Base-by-base conservation (phyloP, 2,329 filamentous ascomycete species). In the Harringtonia lauricola region DNA sequence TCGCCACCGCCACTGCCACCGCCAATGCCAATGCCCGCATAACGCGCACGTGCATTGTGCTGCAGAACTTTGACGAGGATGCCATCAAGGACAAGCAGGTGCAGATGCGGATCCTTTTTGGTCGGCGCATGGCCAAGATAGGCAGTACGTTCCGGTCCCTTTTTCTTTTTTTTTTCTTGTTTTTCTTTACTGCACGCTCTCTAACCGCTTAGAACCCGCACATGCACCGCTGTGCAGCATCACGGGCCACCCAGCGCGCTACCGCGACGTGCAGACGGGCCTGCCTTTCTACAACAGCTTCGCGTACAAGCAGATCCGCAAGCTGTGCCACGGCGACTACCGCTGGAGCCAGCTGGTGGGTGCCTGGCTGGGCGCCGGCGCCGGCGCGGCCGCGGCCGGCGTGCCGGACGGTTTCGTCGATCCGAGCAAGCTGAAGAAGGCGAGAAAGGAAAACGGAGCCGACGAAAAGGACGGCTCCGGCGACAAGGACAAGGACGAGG, bases 191-290 rank as follows among this genome's bases (percentile, higher is more conserved):
- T 21, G 12, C 5, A 35, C 29, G 15, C 21, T 28, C 4, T 30
- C 42, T 43, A 17, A 38, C 41, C 22, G 13, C 4, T 9, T 8
- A 76, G 72, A 76, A 55, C 73, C 71, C 17, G 57, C 70, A 3
- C 65, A 71, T 14, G 57, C 62, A 1, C 65, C 73, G 15, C 67
- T 81, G 28, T 98, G 92, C 60, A 82, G 81, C 39, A 89, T 96
- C 57, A 95, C 87, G 1, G 83, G 82, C 55, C 76, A 81, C 42
- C 77, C 81, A 5, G 92, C 90, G 13, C 79, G 79, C 43, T 96
- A 94, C 61, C 76, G 81, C 21, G 92, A 98, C 59, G 86, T 88
- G 0, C 74, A 76, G 52, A 96, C 90, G 0, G 85, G 86, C 0
- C 71, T 96, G 15, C 78, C 81, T 1, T 98, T 90, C 62, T 74